A percentile compares a stretch with the other conserved stretches of the same genome.
phyloP scores from a whole-genome alignment of 306 rosid genomes.

The Pueraria montana region DNA sequence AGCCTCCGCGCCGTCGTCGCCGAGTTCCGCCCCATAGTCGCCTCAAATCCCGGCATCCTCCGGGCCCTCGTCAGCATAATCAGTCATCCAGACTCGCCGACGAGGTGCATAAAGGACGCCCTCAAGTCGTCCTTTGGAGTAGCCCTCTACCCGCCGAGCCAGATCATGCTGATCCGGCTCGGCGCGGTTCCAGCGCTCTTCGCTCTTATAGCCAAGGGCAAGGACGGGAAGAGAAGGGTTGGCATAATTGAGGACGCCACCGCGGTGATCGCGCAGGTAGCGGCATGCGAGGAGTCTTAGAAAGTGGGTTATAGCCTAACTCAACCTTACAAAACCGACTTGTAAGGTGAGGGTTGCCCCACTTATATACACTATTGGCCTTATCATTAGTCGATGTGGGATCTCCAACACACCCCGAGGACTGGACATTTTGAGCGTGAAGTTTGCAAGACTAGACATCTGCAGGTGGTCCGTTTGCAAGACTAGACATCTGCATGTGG shows the following conservation, averaged over 20 bases:
- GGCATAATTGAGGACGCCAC: conserved; percentile 82
- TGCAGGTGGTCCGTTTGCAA: no score
- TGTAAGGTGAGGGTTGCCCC: no score
- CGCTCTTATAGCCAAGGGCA: conserved; percentile 45
- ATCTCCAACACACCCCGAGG: no score
- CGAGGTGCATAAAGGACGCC: conserved; percentile 76
- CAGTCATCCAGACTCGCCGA: conserved; percentile 49
- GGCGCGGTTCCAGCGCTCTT: conserved; percentile 67
- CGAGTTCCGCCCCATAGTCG: conserved; percentile 64
- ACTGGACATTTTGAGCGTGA: no score
- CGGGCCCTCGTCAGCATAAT: conserved; percentile 64
- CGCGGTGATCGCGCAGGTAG: conserved; percentile 83
- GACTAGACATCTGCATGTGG: no score
- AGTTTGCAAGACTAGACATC: no score
- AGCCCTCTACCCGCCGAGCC: conserved; percentile 64
- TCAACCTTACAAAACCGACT: no score
- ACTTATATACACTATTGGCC: no score
- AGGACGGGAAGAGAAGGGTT: conserved; percentile 44
- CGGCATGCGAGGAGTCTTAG: conserved; percentile 88
- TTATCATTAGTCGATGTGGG: no score
- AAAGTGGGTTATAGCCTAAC: no score
- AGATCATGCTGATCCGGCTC: conserved; percentile 56
- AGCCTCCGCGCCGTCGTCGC: conserved; percentile 70
- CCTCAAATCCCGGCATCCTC: conserved; percentile 66
- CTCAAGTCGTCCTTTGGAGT: conserved; percentile 75